Base-by-base conservation (phyloP, 768 basidiomycete genomes). In the Calocybe gangraenosa region DNA sequence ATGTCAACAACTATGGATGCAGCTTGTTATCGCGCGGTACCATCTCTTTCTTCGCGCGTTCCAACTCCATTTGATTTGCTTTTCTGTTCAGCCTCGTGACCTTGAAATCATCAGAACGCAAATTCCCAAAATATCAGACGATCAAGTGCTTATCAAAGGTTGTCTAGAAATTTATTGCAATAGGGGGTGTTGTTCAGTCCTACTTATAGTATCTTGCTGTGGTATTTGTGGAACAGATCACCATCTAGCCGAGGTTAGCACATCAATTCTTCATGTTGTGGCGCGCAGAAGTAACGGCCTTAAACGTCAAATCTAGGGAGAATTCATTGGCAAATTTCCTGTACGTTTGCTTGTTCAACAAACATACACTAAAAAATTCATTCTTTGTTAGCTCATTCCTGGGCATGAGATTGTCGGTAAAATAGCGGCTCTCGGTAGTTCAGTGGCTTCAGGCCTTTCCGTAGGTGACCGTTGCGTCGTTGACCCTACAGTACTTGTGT, bases 301-400 rank as follows among this genome's bases (percentile, higher is more conserved):
- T 15, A 35, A 39, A 22, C 21, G 42, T 71, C 75, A 57, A 66
- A 67, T 22, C 18, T 35, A 68, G 63, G 83, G 84, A 52, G 80
- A 85, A 61, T 86, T 85, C 57, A 81, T 83, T 53, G 70, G 78
- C n/a, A 70, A 75, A 55, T 85, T 85, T 60, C 84, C 84, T 15
- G 81, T 82, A 57, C 52, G 34, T 14, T 13, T 42, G 32, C 11
- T 34, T 41, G 15, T 30, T 15, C 10, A 42, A 23, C 3, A 42
- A 15, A 18, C 6, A 32, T 1, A 14, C 15, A 17, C 21, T 23
- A 39, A 25, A 8, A 4, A 32, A 23, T 35, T 21, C 37, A 33
- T 31, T 2, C 20, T 13, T 7, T 31, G 9, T 5, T 41, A 73
- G 71, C 65, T 73, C 34, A 64, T 73, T n/a, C 71, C 69, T 37